Evolutionary conservation across 305 asterid species (phyloP), one percentile per base, ranked within the genome.

Genomic region (Ilex paraguariensis): DNA sequence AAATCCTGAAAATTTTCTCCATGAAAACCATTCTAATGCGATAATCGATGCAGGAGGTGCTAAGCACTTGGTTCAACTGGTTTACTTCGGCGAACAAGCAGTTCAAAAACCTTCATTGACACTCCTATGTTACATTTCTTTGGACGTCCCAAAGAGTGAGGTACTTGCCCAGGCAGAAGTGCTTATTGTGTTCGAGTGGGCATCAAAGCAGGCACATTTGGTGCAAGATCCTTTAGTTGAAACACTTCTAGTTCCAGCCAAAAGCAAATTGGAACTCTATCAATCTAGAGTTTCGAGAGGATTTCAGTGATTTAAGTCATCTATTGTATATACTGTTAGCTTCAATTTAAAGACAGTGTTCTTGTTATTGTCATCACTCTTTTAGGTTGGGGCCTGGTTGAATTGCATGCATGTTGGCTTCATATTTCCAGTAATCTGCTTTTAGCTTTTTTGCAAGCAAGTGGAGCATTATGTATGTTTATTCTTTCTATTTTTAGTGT

Each of bases 121-220:
- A 13, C 58, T 85, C 48, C 71, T 81, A 31, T 78, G 87, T 56
- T 83, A 78, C 48, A 75, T 81, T 2, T 81, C 90, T 5, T 61
- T 80, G 73, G 80, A 79, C 42, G 87, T 83, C 17, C 90, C 93
- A 0, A 90, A 83, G 40, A 79, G 81, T 17, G 87, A 83, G 67
- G 65, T 50, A 2, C 45, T 85, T 44, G 90, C 86, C 0, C 68
- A 83, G 53, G 89, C 79, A 4, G 85, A 81, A 1, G 93, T 81
- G 60, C 39, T 76, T 42, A 79, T 64, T 0, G 67, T 75, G 71
- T 40, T 85, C 61, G 87, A 81, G 57, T 85, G 90, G 93, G 81
- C 84, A 17, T 65, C 79, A 30, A 83, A 83, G 54, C 87, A 85
- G 57, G 39, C 56, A 6, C 28, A 31, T 51, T 31, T 85, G 13